Conservation (phyloP, 1,139 yeast genomes). For the Geotrichum citri-aurantii region DNA sequence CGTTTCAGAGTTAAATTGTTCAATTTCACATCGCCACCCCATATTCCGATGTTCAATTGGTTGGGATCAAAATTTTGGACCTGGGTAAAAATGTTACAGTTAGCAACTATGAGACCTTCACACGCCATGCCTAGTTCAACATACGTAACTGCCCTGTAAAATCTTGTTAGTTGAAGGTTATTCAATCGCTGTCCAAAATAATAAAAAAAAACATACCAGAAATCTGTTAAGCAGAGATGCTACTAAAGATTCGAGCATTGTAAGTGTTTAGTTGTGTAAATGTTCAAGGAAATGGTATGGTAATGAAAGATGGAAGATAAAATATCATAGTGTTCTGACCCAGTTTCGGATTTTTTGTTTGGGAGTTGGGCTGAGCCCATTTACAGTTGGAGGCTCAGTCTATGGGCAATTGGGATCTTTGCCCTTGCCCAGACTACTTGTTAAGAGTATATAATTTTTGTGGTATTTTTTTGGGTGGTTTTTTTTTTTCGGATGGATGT, state of each 20-base stretch:
- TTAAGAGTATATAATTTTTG: too few relatives aligned
- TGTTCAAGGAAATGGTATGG: not conserved
- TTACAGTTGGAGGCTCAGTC: too few relatives aligned
- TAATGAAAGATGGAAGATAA: not conserved
- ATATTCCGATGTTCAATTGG: constrained; percentile 88
- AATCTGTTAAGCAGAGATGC: constrained; percentile 22
- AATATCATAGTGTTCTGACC: not conserved
- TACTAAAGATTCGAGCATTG: constrained; percentile 21
- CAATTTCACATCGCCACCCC: constrained; percentile 95
- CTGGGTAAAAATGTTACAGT: constrained; percentile 47
- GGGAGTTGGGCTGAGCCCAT: not conserved
- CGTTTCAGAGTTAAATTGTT: constrained; percentile 67
- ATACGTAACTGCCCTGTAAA: constrained; percentile 3
- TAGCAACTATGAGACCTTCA: not conserved
- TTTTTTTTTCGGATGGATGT: too few relatives aligned
- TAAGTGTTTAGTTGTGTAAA: not conserved
- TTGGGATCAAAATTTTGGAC: constrained; percentile 96
- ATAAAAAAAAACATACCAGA: constrained; percentile 14
- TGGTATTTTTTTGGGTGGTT: too few relatives aligned
- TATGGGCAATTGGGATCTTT: too few relatives aligned
- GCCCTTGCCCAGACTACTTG: too few relatives aligned
- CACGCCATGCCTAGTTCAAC: not conserved
- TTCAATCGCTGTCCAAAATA: too few relatives aligned
- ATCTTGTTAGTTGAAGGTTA: not conserved
- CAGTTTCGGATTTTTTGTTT: not conserved